These are phyloP conservation scores for Dipteronia sinensis DNA, from an alignment of 345 rosid species.

Conservation along the genomic window DNA sequence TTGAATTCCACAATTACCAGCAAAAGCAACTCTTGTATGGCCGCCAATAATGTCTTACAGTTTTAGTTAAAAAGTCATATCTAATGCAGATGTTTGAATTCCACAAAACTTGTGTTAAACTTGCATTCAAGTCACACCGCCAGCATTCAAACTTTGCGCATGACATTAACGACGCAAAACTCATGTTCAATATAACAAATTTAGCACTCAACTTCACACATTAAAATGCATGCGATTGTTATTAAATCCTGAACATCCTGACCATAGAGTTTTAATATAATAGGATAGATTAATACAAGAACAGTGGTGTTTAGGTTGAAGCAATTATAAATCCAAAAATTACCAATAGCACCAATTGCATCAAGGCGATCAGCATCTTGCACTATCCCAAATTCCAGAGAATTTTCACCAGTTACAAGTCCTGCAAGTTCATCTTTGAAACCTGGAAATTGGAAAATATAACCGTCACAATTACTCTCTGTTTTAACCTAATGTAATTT, in stretches of 20 bases:
- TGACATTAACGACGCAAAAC: not conserved
- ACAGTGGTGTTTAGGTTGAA: not conserved
- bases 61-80: not conserved
- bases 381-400: constrained; percentile 79
- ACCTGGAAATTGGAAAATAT: constrained; percentile 44
- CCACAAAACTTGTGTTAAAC: not conserved
- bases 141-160: not conserved
- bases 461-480: not conserved
- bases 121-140: not conserved
- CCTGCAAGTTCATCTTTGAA: constrained; percentile 77
- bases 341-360: constrained; percentile 90
- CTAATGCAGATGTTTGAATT: not conserved
- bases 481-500: not conserved
- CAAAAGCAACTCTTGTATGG: not conserved
- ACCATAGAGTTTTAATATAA: not conserved
- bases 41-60: not conserved
- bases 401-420: constrained; percentile 33
- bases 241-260: not conserved
- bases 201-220: not conserved
- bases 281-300: not conserved
- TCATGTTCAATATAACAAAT: not conserved
- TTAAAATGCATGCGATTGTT: not conserved
- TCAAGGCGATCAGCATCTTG: constrained; percentile 97
- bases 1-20: not conserved
- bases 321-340: constrained; percentile 8